phyloP scores from a whole-genome alignment of 2,329 filamentous ascomycete species.

The Emericellopsis cladophorae region DNA sequence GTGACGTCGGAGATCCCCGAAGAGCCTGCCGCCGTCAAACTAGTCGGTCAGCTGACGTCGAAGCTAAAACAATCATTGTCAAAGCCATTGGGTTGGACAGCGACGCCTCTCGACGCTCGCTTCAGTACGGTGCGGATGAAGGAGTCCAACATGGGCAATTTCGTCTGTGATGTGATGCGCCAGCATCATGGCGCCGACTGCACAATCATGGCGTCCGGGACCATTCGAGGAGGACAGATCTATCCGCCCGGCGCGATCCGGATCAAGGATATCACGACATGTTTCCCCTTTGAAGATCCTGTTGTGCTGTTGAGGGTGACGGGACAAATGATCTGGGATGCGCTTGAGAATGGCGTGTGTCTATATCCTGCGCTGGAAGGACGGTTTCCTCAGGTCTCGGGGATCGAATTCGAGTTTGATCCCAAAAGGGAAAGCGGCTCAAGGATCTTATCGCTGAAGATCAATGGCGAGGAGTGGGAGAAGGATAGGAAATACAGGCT shows the following conservation, averaged over 20 bases:
- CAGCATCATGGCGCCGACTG: slow-evolving; percentile 73
- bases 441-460: slow-evolving; percentile 48
- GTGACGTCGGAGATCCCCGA: slow-evolving; percentile 55
- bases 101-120: slow-evolving; percentile 69
- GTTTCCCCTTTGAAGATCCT: slow-evolving; percentile 87
- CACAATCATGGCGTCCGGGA: slow-evolving; percentile 72
- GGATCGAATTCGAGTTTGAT: slow-evolving; percentile 66
- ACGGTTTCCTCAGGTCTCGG: slow-evolving; percentile 77
- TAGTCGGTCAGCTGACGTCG: slow-evolving; percentile 58
- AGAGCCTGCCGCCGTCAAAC: slow-evolving; percentile 43
- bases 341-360: slow-evolving; percentile 73
- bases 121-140: slow-evolving; percentile 68
- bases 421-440: slow-evolving; percentile 44
- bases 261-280: slow-evolving; percentile 74
- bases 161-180: slow-evolving; percentile 85
- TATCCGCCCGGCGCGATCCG: slow-evolving; percentile 70
- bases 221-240: slow-evolving; percentile 78
- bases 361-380: slow-evolving; percentile 73
- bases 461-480: slow-evolving; percentile 51
- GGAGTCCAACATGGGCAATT: slow-evolving; percentile 82
- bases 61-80: slow-evolving; percentile 66
- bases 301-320: slow-evolving; percentile 64
- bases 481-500: slow-evolving; percentile 54
- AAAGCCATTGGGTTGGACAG: slow-evolving; percentile 74
- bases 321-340: slow-evolving; percentile 63